phyloP scores from a whole-genome alignment of 176 grass and related monocot genomes.

The Raddia distichophylla region DNA sequence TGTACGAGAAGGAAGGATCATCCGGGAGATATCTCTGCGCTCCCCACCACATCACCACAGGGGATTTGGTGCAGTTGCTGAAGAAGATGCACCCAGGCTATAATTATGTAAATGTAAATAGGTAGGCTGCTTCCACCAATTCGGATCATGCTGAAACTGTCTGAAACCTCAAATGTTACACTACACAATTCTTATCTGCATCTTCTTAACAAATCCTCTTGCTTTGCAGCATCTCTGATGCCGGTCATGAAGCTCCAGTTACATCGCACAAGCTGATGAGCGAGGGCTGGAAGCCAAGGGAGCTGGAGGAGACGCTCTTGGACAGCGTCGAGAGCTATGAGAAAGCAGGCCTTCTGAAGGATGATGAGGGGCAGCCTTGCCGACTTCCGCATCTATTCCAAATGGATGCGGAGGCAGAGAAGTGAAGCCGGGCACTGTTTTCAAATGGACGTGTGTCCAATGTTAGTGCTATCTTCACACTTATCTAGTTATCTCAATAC shows the following conservation, averaged over 20 bases:
- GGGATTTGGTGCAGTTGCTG: conserved; percentile 28
- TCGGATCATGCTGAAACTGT: background rate
- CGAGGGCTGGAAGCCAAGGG: too few relatives aligned
- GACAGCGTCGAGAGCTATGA: too few relatives aligned
- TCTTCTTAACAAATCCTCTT: background rate
- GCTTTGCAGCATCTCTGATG: background rate
- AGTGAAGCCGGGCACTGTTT: too few relatives aligned
- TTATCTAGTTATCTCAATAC: too few relatives aligned
- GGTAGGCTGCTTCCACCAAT: background rate
- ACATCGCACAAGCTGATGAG: background rate
- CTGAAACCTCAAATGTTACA: too few relatives aligned
- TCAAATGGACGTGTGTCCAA: too few relatives aligned
- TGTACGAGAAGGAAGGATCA: conserved; percentile 44
- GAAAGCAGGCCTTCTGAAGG: too few relatives aligned
- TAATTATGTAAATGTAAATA: background rate
- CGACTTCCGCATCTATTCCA: too few relatives aligned
- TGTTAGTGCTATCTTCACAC: too few relatives aligned
- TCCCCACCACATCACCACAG: background rate
- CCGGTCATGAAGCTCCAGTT: background rate
- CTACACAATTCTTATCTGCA: background rate
- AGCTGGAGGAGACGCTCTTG: too few relatives aligned
- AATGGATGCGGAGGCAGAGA: too few relatives aligned
- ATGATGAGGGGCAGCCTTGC: too few relatives aligned
- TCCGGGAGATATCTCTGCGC: conserved; percentile 38
- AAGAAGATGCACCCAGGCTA: conserved; percentile 26